phyloP scores from a whole-genome alignment of 768 basidiomycete genomes.

The Phanerochaete sordida region DNA sequence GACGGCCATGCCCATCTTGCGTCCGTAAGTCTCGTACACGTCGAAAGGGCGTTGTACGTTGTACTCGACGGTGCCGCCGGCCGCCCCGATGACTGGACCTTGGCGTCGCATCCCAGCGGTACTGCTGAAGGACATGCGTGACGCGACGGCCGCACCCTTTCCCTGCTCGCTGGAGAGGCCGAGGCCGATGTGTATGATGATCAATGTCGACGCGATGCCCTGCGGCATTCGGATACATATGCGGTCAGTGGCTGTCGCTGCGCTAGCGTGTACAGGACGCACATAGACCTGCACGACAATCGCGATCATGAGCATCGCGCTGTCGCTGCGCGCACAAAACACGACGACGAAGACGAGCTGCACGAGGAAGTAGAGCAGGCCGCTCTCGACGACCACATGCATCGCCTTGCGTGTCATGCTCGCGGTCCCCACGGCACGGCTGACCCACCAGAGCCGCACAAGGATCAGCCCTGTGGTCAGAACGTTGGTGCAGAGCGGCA shows the following conservation, averaged over 20 bases:
- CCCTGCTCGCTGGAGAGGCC: constrained; percentile 2
- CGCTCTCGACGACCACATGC: constrained; percentile 32
- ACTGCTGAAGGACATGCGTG: no score
- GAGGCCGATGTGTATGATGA: constrained; percentile 17
- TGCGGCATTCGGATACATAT: constrained; percentile 34
- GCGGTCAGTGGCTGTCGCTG: constrained; percentile 31
- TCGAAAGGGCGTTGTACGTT: no score
- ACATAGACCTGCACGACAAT: constrained; percentile 40
- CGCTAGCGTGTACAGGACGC: constrained; percentile 14
- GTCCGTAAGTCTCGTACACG: no score
- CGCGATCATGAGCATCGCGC: constrained; percentile 31
- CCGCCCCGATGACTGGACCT: no score
- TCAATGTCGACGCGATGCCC: constrained; percentile 21
- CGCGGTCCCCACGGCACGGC: constrained; percentile 1
- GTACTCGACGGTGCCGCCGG: no score
- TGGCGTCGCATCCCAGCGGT: no score
- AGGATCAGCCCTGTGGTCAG: constrained; percentile 39
- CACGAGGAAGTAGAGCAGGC: constrained; percentile 33
- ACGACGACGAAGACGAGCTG: constrained; percentile 38
- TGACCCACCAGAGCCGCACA: constrained; percentile 33
- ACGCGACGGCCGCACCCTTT: no score
- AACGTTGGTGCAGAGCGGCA: constrained; percentile 40
- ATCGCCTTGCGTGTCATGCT: constrained; percentile 13
- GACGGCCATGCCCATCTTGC: no score
- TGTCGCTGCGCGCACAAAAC: constrained; percentile 30